Evolutionary conservation across 371 early-diverging fungal species (phyloP).

Genomic region (Apophysomyces trapeziformis): DNA sequence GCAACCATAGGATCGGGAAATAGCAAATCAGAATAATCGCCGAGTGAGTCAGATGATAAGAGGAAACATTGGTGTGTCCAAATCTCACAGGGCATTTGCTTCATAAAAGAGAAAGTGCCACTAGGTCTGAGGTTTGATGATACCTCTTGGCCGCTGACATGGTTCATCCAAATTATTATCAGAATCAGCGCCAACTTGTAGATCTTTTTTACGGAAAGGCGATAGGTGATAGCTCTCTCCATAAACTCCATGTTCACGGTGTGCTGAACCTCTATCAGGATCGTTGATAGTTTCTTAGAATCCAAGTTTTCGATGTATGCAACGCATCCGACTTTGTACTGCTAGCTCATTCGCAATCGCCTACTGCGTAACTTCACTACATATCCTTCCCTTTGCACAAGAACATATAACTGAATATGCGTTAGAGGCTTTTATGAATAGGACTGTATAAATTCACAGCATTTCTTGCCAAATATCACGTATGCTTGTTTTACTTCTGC

Average conservation of each 20-base stretch:
- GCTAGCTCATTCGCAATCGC: too few species aligned
- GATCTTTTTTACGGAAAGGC: background rate
- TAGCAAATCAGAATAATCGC: background rate
- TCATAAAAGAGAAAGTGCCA: background rate
- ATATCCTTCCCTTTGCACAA: too few species aligned
- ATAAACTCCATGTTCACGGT: constrained; percentile 12
- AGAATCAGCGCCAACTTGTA: background rate
- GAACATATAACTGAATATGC: too few species aligned
- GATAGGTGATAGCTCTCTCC: constrained; percentile 5
- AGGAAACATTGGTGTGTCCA: constrained; percentile 2
- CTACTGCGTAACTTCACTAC: too few species aligned
- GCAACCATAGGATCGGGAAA: constrained; percentile 1
- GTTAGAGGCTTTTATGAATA: too few species aligned
- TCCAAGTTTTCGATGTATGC: too few species aligned
- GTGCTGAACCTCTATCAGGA: constrained; percentile 4
- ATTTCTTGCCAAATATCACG: too few species aligned
- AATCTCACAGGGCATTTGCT: constrained; percentile 3
- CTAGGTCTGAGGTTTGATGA: background rate
- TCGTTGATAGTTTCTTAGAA: too few species aligned
- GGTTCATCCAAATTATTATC: constrained; percentile 2
- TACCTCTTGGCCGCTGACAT: background rate
- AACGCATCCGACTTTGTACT: too few species aligned
- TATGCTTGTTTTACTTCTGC: too few species aligned
- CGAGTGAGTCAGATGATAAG: background rate
- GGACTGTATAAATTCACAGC: too few species aligned